Conservation (phyloP, 257 asterid genomes). For the Linaria vulgaris region DNA sequence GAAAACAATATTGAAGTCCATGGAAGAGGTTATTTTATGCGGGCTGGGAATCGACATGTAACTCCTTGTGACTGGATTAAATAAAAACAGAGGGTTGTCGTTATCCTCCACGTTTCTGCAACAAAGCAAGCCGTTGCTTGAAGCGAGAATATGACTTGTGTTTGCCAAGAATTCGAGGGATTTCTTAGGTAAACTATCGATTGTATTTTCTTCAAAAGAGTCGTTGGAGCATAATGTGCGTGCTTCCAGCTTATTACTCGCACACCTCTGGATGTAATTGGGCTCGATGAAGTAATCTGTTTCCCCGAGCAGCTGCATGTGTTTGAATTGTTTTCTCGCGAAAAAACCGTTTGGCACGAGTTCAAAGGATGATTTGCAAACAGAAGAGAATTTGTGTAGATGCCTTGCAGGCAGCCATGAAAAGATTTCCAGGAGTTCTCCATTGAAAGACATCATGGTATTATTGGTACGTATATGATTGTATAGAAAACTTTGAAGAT, state of each 20-base stretch:
- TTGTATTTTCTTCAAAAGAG: too few species aligned
- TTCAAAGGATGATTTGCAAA: too few species aligned
- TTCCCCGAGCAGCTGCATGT: background rate
- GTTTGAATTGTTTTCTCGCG: background rate
- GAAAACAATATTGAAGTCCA: background rate
- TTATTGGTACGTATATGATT: too few species aligned
- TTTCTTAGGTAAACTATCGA: background rate
- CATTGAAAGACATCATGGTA: too few species aligned
- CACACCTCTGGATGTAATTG: background rate
- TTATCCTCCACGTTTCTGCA: background rate
- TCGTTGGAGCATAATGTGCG: background rate
- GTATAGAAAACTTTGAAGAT: too few species aligned
- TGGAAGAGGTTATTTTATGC: too few species aligned
- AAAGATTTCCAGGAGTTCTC: too few species aligned
- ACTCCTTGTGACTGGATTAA: background rate
- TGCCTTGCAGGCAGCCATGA: too few species aligned
- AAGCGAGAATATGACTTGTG: background rate
- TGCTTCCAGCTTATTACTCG: background rate
- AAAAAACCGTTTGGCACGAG: background rate
- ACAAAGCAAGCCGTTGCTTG: background rate
- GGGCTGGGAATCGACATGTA: background rate
- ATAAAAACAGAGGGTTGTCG: background rate
- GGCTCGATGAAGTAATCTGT: background rate
- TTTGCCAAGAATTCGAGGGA: background rate
- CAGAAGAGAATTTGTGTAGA: too few species aligned